Evolutionary conservation across 805 yeast species (phyloP).

Genomic region (Tetrapisispora fleetii): DNA sequence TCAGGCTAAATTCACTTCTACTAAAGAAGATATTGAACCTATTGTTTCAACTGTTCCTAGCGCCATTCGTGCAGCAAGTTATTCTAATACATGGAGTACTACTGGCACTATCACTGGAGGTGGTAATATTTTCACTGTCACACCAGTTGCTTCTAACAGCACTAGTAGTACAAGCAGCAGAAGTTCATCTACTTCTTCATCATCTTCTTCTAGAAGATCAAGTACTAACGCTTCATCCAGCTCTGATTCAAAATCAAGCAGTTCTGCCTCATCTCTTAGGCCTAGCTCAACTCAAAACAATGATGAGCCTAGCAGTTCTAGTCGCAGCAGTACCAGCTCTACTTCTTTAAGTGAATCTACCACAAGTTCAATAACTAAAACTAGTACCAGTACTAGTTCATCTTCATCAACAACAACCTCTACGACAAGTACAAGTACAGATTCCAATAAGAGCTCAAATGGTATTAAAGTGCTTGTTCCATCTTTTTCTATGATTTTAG

Average conservation of each 20-base stretch:
- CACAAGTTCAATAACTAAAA: neutral
- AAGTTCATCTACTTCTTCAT: neutral
- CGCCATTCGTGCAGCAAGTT: slow-evolving; percentile 39
- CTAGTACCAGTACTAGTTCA: neutral
- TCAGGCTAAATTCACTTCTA: slow-evolving; percentile 29
- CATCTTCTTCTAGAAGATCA: neutral
- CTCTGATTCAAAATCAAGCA: neutral
- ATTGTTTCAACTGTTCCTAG: slow-evolving; percentile 33
- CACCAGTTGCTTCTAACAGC: neutral
- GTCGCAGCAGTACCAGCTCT: slow-evolving; percentile 2
- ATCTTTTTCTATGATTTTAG: neutral
- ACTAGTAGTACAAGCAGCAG: neutral
- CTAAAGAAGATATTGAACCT: slow-evolving; percentile 16
- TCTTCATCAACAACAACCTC: slow-evolving; percentile 1
- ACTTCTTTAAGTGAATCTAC: neutral
- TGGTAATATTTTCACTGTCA: slow-evolving; percentile 21
- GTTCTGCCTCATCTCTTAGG: slow-evolving; percentile 1
- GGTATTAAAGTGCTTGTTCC: neutral
- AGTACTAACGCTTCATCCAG: slow-evolving; percentile 1
- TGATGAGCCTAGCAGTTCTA: neutral
- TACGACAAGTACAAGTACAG: neutral
- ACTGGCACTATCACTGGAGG: slow-evolving; percentile 20
- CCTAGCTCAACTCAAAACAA: neutral
- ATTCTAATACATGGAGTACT: slow-evolving; percentile 36
- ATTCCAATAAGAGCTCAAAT: neutral